Base-by-base conservation (phyloP, 495 filamentous ascomycete species). In the Aspergillus indologenus region DNA sequence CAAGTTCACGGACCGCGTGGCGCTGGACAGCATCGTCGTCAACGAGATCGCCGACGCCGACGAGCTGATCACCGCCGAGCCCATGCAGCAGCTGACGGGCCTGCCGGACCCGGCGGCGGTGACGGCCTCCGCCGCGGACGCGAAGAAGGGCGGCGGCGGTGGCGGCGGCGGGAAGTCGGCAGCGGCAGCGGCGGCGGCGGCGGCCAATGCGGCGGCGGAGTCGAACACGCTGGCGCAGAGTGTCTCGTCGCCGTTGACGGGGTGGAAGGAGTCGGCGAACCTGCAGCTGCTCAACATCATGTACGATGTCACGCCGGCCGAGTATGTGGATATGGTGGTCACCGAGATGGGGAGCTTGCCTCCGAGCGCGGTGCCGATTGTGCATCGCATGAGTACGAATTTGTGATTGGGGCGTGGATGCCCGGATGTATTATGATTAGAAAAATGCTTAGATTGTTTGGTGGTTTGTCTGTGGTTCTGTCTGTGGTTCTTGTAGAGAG, bases 291-390 rank as follows among this genome's bases (percentile, higher is more conserved):
- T 94, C 58, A 90, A 96, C 65, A 78, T 96, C 60, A 83, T 97
- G 81, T 97, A 92, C 64, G 94, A 98, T 75, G 90, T 93, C 43
- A 98, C 94, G 12, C 91, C 90, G n/a, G 89, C 88, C 5, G 87
- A 90, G 58, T 93, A 89, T 61, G 86, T 98, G 49, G 85, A 89
- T 31, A 89, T 92, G 75, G 87, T 98, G 22, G 83, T 98, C 22
- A 96, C 91, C 2, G 94, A 98, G 74, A 87, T 91, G 77, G 94
- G 93, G 42, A 88, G 83, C 59, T 79, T 96, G 61, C 90, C 92
- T 29, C 91, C 93, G 2, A 92, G 88, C 60, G 90, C 90, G 14
- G 91, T 96, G 18, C 73, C 77, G 1, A 75, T 79, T 61, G 77
- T 79, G 18, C 77, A 79, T 60, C 75, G 77, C 42, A 79, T 79